Conservation (phyloP, 129 eudicot species). For the Artemisia tridentata region DNA sequence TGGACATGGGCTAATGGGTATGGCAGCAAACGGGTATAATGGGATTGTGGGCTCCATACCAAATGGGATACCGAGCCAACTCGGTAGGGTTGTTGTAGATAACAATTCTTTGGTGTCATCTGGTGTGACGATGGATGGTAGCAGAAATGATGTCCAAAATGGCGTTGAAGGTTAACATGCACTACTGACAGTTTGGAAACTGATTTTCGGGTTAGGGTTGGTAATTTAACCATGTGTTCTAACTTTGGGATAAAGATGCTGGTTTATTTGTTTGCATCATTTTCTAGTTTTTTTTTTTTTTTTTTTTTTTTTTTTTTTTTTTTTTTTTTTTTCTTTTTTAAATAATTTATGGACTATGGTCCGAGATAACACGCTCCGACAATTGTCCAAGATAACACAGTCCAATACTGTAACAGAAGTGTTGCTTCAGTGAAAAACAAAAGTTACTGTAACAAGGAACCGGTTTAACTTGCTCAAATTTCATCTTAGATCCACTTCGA, state of each 20-base stretch:
- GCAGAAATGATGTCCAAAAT: conserved; percentile 25
- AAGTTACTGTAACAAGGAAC: no score
- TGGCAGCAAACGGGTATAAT: conserved; percentile 42
- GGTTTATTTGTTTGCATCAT: conserved; percentile 28
- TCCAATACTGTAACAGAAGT: no score
- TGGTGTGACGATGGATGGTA: conserved; percentile 10
- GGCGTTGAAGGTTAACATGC: conserved; percentile 30
- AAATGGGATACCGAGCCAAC: conserved; percentile 38
- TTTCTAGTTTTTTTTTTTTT: conserved; percentile 33
- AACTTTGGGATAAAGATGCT: conserved; percentile 32
- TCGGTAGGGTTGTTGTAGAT: conserved; percentile 45
- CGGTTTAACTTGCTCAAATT: no score
- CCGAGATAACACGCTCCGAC: no score
- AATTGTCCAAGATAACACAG: no score
- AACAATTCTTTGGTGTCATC: conserved; percentile 34
- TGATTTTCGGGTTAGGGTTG: conserved; percentile 24
- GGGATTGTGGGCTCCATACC: conserved; percentile 39
- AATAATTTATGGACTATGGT: conserved; percentile 30
- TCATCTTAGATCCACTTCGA: no score
- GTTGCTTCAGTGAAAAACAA: no score
- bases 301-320: no score
- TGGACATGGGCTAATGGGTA: conserved; percentile 45
- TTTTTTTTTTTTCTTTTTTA: no score
- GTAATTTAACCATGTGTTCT: conserved; percentile 23
- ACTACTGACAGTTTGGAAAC: no score